These are phyloP conservation scores for Garcia nutans DNA, from an alignment of 345 rosid species.

Conservation along the genomic window DNA sequence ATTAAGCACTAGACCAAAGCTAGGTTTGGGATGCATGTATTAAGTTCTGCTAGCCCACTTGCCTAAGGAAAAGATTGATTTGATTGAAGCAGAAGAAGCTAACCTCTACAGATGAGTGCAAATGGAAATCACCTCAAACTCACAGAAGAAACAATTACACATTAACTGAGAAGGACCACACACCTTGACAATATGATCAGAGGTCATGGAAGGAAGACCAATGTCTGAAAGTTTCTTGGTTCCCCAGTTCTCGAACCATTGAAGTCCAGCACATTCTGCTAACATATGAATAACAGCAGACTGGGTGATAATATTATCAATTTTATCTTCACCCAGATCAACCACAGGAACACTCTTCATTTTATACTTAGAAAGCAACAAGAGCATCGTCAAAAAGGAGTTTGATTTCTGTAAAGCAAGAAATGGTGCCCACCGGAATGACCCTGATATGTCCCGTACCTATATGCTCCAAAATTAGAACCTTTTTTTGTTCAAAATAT, in stretches of 20 bases:
- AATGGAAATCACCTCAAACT: background rate
- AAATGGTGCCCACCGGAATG: constrained; percentile 99
- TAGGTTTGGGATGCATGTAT: background rate
- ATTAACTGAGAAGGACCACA: background rate
- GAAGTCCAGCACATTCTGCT: constrained; percentile 88
- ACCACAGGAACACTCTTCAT: constrained; percentile 97
- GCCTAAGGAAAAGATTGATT: background rate
- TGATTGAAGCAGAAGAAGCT: background rate
- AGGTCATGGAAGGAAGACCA: constrained; percentile 76
- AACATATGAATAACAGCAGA: constrained; percentile 97
- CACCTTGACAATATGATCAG: constrained; percentile 59
- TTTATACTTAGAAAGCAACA: constrained; percentile 92
- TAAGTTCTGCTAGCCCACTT: background rate
- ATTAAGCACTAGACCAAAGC: background rate
- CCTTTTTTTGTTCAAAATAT: background rate
- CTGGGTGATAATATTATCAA: constrained; percentile 83
- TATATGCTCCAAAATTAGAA: constrained; percentile 34
- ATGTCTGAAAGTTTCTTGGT: constrained; percentile 75
- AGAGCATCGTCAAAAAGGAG: constrained; percentile 89
- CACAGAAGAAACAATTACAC: background rate
- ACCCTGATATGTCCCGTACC: constrained; percentile 95
- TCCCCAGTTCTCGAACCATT: constrained; percentile 98
- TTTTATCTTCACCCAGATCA: constrained; percentile 72
- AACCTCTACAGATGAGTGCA: background rate
- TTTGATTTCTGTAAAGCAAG: constrained; percentile 87